Percentiles rank a stretch among this genome's conserved stretches.
These are phyloP conservation scores for Calonectria crousiana DNA, from an alignment of 2,329 filamentous ascomycete genomes.

Conservation along the genomic window DNA sequence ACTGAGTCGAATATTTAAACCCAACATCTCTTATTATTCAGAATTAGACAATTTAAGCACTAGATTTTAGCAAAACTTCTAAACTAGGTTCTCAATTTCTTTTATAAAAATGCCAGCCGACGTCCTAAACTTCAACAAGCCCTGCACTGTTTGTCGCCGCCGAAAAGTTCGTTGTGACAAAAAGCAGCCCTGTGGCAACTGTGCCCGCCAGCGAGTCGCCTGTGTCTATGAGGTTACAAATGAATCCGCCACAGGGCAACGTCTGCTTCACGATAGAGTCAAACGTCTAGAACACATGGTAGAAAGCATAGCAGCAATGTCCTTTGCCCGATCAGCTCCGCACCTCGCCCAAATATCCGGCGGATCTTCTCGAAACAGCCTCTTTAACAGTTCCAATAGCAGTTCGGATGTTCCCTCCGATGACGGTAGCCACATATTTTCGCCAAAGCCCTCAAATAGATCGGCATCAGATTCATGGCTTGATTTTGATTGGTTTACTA, in stretches of 20 bases:
- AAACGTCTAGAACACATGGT: neutral
- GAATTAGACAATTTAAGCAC: neutral
- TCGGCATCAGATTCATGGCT: neutral
- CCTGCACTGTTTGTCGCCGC: neutral
- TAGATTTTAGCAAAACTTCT: neutral
- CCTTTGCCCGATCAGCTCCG: neutral
- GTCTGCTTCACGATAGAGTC: neutral
- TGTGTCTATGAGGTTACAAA: neutral
- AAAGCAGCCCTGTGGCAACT: neutral
- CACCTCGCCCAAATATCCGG: neutral
- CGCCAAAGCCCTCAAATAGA: neutral
- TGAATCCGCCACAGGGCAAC: neutral
- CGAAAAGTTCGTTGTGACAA: constrained; percentile 2
- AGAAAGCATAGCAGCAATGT: neutral
- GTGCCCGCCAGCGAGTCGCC: neutral
- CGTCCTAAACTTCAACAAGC: neutral
- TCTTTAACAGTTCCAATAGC: neutral
- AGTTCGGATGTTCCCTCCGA: neutral
- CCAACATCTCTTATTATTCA: neutral
- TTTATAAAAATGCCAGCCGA: neutral
- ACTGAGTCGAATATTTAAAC: neutral
- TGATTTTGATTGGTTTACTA: neutral
- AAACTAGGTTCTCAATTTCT: neutral
- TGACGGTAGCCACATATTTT: neutral
- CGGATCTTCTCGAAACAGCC: neutral